Percentiles rank a stretch among this genome's conserved stretches.
These are phyloP conservation scores for Pseudogymnoascus sp. DNA, from an alignment of 2,329 filamentous ascomycete genomes.

Conservation along the genomic window DNA sequence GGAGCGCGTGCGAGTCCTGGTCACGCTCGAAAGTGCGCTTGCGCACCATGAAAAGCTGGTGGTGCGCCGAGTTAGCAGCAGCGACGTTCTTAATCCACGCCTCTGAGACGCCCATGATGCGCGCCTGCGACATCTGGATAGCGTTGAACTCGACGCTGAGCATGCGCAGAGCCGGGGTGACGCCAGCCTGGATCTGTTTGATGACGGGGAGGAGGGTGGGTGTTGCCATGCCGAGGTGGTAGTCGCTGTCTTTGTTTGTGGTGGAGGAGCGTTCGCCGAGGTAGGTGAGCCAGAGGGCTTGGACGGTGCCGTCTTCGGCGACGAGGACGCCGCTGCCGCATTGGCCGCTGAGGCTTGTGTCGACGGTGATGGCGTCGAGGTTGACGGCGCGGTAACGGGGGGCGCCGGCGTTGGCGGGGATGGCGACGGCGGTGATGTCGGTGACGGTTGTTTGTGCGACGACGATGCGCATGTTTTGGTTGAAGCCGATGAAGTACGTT, in stretches of 20 bases:
- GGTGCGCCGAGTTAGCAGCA: constrained; percentile 77
- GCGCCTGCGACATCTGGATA: constrained; percentile 92
- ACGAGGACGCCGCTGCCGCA: constrained; percentile 92
- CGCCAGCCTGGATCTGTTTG: constrained; percentile 70
- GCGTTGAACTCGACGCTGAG: constrained; percentile 90
- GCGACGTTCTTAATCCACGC: constrained; percentile 92
- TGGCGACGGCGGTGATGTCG: constrained; percentile 93
- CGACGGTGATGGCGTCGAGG: constrained; percentile 92
- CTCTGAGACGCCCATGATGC: constrained; percentile 93
- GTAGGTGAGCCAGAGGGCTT: constrained; percentile 94
- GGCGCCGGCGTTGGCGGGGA: constrained; percentile 85
- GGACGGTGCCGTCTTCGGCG: constrained; percentile 80
- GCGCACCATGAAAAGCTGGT: constrained; percentile 97
- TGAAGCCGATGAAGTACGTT: constrained; percentile 97
- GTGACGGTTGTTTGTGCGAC: constrained; percentile 92
- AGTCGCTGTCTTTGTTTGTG: constrained; percentile 84
- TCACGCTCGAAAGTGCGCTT: constrained; percentile 68
- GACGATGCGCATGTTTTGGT: constrained; percentile 87
- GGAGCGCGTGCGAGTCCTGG: constrained; percentile 54
- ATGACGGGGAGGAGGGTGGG: constrained; percentile 85
- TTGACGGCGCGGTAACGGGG: constrained; percentile 93
- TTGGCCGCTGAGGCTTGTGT: constrained; percentile 82
- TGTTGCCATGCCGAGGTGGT: constrained; percentile 85
- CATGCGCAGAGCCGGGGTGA: constrained; percentile 75
- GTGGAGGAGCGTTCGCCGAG: constrained; percentile 77